Evolutionary conservation across 1,284 basidiomycete genomes (phyloP).

Genomic region (Coniferiporia sulphurascens): DNA sequence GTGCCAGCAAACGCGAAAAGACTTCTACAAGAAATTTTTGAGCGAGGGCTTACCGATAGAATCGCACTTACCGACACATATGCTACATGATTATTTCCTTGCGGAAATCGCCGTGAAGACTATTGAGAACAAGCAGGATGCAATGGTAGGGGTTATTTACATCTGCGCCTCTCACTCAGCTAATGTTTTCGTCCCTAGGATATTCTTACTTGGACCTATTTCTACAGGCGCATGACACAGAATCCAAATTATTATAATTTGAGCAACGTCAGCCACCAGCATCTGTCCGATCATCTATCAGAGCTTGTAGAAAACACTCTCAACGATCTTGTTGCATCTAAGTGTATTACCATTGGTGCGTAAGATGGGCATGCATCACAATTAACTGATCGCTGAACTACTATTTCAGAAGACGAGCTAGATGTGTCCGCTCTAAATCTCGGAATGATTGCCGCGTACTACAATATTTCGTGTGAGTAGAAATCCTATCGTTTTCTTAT

Average conservation of each 20-base stretch:
- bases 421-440: constrained; percentile 88
- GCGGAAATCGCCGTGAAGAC: constrained; percentile 98
- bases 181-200: constrained; percentile 46
- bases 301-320: constrained; percentile 94
- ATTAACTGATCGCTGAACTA: constrained; percentile 17
- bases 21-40: constrained; percentile 99
- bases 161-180: not conserved
- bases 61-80: constrained; percentile 82
- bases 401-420: constrained; percentile 78
- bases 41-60: constrained; percentile 97
- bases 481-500: not conserved
- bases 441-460: constrained; percentile 95
- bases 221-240: constrained; percentile 95
- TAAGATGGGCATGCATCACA: constrained; percentile 11
- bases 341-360: constrained; percentile 90
- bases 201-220: constrained; percentile 92
- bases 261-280: constrained; percentile 89
- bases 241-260: constrained; percentile 96
- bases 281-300: constrained; percentile 91
- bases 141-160: constrained; percentile 61
- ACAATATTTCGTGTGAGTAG: constrained; percentile 78
- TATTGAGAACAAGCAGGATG: constrained; percentile 97
- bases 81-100: constrained; percentile 95
- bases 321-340: constrained; percentile 87
- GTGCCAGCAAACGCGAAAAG: constrained; percentile 95